Evolutionary conservation across 352 stramenopile species (phyloP).

Genomic region (Globisporangium spiculum): DNA sequence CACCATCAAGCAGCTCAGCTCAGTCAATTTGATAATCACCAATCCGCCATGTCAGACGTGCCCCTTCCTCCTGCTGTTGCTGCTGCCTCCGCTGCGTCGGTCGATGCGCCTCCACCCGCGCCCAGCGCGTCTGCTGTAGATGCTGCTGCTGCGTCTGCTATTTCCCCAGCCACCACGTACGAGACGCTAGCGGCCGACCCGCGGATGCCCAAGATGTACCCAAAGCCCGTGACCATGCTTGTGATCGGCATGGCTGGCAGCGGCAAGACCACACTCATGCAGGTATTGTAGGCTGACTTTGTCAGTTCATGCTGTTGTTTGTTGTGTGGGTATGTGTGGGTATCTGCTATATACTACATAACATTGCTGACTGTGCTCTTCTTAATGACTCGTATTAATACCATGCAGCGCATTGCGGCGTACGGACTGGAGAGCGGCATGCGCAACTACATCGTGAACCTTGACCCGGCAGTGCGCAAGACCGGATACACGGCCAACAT

Average conservation of each 20-base stretch:
- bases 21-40: not conserved
- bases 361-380: not conserved
- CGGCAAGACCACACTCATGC: conserved; percentile 96
- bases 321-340: not conserved
- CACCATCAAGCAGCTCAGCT: no score
- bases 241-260: conserved; percentile 97
- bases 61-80: not conserved
- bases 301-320: not conserved
- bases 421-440: conserved; percentile 68
- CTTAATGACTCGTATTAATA: not conserved
- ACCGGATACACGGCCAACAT: conserved; percentile 97
- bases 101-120: not conserved
- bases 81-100: not conserved
- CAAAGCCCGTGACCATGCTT: conserved; percentile 66
- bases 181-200: not conserved
- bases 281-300: conserved; percentile 26
- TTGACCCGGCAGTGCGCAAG: conserved; percentile 96
- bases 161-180: not conserved
- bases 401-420: conserved; percentile 49
- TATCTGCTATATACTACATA: not conserved
- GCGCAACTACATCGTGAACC: conserved; percentile 96
- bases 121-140: not conserved
- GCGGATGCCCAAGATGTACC: conserved; percentile 11
- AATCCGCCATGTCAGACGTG: not conserved
- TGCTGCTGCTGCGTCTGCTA: not conserved